Percentiles rank a stretch among this genome's conserved stretches.
These are phyloP conservation scores for Tetradesmus obliquus DNA, from an alignment of 139 green algal genomes.

Conservation along the genomic window DNA sequence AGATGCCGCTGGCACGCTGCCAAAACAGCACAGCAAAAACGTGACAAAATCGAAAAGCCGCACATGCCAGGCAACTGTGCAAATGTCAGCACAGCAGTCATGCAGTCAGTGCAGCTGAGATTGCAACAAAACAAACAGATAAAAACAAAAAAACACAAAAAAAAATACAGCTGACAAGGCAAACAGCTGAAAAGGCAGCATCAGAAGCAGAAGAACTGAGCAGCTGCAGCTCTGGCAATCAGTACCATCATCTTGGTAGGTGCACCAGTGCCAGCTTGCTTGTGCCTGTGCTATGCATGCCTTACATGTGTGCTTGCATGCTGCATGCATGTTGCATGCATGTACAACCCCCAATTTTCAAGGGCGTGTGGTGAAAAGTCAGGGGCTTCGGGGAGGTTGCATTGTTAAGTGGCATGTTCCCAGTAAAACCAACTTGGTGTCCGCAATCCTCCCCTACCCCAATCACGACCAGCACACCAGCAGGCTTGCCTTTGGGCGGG, in stretches of 20 bases:
- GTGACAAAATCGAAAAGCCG: no score
- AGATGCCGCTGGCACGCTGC: no score
- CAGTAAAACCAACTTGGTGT: neutral
- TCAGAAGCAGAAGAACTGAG: neutral
- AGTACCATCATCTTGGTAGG: neutral
- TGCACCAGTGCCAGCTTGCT: neutral
- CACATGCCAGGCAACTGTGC: no score
- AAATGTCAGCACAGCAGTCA: no score
- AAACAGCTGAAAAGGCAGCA: neutral
- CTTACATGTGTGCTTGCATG: neutral
- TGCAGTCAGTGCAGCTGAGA: no score
- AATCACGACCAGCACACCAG: neutral
- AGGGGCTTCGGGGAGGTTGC: neutral
- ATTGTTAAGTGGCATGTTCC: neutral
- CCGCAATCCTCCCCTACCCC: no score
- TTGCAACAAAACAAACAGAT: neutral
- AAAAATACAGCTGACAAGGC: no score
- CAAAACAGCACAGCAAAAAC: no score
- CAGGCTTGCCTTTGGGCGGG: neutral
- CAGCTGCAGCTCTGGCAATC: neutral
- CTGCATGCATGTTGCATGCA: neutral
- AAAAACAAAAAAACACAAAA: neutral
- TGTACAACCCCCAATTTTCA: neutral
- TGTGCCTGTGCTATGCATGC: neutral
- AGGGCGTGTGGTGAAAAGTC: neutral